Evolutionary conservation across 2,329 filamentous ascomycete genomes (phyloP), one percentile per base, ranked within the genome.

Genomic region (Botrytis paeoniae): DNA sequence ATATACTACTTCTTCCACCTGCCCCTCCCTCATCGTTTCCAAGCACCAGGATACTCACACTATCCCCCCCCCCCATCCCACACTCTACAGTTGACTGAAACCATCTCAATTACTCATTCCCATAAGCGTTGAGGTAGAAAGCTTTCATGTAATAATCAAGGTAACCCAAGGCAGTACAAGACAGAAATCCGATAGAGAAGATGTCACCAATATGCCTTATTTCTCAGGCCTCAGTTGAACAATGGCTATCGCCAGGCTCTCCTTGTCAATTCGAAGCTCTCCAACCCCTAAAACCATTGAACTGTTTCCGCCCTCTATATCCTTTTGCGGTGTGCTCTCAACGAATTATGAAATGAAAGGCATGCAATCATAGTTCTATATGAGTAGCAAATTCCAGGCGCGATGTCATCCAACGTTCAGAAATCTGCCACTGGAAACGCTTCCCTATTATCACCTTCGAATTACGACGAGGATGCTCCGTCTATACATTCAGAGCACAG

Each of bases 401-500:
- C 25, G 22, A 76, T 76, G 75, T 41, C 74, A 37, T 60, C 70
- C 9, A 71, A 72, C 43, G 14, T 14, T 43, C 60, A 37, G 29
- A 64, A 68, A 16, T 64, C 73, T 39, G 59, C 71, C 25, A 70
- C 59, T 35, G 73, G 75, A 45, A 75, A 77, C 65, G 74, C 73
- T 10, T 78, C 77, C n/a, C 75, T 80, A 43, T 76, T 81, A 18
- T 79, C 79, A 16, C 79, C 79, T 14, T 64, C 73, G 2, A 70
- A 77, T 65, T 78, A 79, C 74, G 80, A 81, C 66, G 80, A 80
- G 61, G 92, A 93, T 81, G 90, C 89, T 70, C 84, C 88, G 20
- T 92, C 91, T 10, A 83, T 93, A 60, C 87, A 90, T 78, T 89
- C 86, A 78, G 80, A 79, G 51, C 87, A 88, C 75, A 90, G 87